Evolutionary conservation across 306 rosid species (phyloP).

Genomic region (Spatholobus suberectus): DNA sequence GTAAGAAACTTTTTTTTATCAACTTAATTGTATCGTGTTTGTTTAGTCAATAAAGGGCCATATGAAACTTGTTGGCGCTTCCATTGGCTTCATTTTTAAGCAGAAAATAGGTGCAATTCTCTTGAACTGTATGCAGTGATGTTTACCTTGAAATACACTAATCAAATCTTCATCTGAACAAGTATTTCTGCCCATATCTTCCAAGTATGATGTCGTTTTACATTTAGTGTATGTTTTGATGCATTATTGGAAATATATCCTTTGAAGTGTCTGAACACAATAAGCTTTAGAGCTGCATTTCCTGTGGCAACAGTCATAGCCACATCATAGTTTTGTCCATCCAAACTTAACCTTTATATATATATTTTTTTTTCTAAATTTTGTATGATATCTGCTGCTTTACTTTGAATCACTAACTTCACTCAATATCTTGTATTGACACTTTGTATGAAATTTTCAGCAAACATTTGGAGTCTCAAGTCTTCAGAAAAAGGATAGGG

Average conservation of each 20-base stretch:
- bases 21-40: background rate
- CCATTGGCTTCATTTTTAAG: background rate
- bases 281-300: too few relatives aligned
- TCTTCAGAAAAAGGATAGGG: conserved; percentile 53
- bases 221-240: background rate
- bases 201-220: too few relatives aligned
- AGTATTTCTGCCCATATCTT: background rate
- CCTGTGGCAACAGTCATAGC: too few relatives aligned
- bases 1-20: conserved; percentile 42
- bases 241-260: background rate
- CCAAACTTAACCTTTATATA: background rate
- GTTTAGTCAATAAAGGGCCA: background rate
- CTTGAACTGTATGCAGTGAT: background rate
- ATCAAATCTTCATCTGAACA: background rate
- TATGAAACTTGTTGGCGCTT: background rate
- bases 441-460: conserved; percentile 45
- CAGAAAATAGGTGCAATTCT: background rate
- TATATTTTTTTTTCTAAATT: background rate
- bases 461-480: conserved; percentile 77
- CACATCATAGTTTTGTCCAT: background rate
- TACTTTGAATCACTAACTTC: background rate
- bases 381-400: background rate
- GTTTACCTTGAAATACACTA: background rate
- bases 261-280: background rate
- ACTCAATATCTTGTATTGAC: conserved; percentile 11